Base-by-base conservation (phyloP, 306 rosid genomes). In the Acacia confusa region DNA sequence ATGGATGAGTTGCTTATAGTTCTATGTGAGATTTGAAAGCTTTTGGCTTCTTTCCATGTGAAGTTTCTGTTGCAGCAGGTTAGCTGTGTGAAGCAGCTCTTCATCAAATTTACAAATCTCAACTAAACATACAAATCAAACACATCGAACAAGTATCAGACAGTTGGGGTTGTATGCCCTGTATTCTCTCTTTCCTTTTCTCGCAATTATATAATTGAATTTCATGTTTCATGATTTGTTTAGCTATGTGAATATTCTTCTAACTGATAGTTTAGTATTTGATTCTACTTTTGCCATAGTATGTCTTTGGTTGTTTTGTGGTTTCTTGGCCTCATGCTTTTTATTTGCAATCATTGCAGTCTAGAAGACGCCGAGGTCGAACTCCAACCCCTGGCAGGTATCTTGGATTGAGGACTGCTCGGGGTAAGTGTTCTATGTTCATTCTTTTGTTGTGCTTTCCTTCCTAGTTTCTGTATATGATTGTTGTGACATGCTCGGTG, bases 141-240 rank as follows among this genome's bases (percentile, higher is more conserved):
- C 82, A 55, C 94, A 83, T 63, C 92, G 20, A 87, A 66, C 85
- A 88, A 88, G 95, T 85, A 74, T 93, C 98, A 95, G 96, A 92
- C 70, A 85, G 80, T 79, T 88, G 92, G 99, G 99, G 98, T 95
- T 90, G 99, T 93, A 95, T 93, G 98, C 99, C 99, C 99, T 92
- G 96, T 92, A 95, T 87, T 85, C 97, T 88, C 97, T 92, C 88
- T 85, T 80, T 52, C 65, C 82, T 85, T 83, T 70, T 74, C 63
- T 53, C 0, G 24, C 60, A 53, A 80, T 89, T 86, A 77, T 73
- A 40, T 84, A 66, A 48, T 68, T 36, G 30, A 71, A 13, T 83
- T 86, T 77, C 32, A 68, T n/a, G 75, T 74, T 57, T 19, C 28
- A 7, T 53, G 53, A 32, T 17, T 68, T 74, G 61, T 68, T 36